Evolutionary conservation across 768 basidiomycete genomes (phyloP).

Genomic region (Baorangia bicolor): DNA sequence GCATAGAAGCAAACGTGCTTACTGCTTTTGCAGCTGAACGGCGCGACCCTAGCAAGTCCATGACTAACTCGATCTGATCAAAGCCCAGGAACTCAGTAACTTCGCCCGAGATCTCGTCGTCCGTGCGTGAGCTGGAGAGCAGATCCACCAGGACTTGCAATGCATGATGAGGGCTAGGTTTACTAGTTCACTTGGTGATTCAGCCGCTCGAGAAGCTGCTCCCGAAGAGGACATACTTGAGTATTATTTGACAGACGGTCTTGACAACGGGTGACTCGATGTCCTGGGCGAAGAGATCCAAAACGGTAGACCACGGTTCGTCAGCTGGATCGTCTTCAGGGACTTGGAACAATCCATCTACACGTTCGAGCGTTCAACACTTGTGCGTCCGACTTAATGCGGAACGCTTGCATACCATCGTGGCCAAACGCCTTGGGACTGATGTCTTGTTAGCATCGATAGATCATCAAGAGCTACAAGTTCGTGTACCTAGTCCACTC

Average conservation of each 20-base stretch:
- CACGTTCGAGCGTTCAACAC: slow-evolving; percentile 3
- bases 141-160: slow-evolving; percentile 31
- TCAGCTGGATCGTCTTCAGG: slow-evolving; percentile 11
- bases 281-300: slow-evolving; percentile 29
- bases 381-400: neutral
- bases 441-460: slow-evolving; percentile 15
- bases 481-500: slow-evolving; percentile 28
- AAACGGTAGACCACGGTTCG: slow-evolving; percentile 32
- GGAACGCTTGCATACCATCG: slow-evolving; percentile 15
- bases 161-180: slow-evolving; percentile 4
- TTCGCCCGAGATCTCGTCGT: slow-evolving; percentile 76
- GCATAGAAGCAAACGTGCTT: slow-evolving; percentile 7
- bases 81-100: slow-evolving; percentile 81
- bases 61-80: slow-evolving; percentile 77
- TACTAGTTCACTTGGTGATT: slow-evolving; percentile 15
- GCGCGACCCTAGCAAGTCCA: slow-evolving; percentile 66
- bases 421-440: slow-evolving; percentile 15
- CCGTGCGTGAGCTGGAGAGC: slow-evolving; percentile 48
- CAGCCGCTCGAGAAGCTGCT: neutral
- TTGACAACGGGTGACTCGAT: neutral
- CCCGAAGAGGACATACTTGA: slow-evolving; percentile 13
- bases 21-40: slow-evolving; percentile 49
- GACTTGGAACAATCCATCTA: slow-evolving; percentile 15
- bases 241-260: slow-evolving; percentile 9
- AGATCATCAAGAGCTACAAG: neutral